phyloP scores from a whole-genome alignment of 257 asterid genomes.

The Solanum arcanum region DNA sequence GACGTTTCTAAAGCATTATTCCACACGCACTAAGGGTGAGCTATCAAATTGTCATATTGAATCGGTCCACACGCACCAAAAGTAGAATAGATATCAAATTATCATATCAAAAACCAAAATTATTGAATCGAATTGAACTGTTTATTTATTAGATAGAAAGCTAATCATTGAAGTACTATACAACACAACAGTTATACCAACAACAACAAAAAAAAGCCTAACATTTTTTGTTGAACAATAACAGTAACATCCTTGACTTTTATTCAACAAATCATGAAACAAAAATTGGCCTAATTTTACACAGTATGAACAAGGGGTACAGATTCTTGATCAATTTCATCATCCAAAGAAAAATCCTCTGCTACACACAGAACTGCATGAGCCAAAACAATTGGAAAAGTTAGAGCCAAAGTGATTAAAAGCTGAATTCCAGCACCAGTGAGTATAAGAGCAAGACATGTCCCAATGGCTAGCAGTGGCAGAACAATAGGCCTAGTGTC shows the following conservation, averaged over 20 bases:
- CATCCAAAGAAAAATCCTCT: slow-evolving; percentile 9
- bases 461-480: slow-evolving; percentile 18
- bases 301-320: neutral
- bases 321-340: neutral
- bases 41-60: neutral
- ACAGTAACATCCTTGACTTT: neutral
- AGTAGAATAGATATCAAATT: too few species aligned
- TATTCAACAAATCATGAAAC: neutral
- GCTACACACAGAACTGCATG: slow-evolving; percentile 35
- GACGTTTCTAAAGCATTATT: neutral
- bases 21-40: neutral
- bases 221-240: too few species aligned
- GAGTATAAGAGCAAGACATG: slow-evolving; percentile 20
- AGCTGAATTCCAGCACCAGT: slow-evolving; percentile 46
- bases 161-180: too few species aligned
- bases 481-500: slow-evolving; percentile 25
- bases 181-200: neutral
- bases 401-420: slow-evolving; percentile 28
- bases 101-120: too few species aligned
- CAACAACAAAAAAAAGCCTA: neutral
- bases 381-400: slow-evolving; percentile 32
- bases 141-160: too few species aligned
- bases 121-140: too few species aligned
- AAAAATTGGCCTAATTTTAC: neutral
- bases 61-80: too few species aligned